Evolutionary conservation across 1,139 yeast species (phyloP).

Genomic region (Torulaspora globosa): DNA sequence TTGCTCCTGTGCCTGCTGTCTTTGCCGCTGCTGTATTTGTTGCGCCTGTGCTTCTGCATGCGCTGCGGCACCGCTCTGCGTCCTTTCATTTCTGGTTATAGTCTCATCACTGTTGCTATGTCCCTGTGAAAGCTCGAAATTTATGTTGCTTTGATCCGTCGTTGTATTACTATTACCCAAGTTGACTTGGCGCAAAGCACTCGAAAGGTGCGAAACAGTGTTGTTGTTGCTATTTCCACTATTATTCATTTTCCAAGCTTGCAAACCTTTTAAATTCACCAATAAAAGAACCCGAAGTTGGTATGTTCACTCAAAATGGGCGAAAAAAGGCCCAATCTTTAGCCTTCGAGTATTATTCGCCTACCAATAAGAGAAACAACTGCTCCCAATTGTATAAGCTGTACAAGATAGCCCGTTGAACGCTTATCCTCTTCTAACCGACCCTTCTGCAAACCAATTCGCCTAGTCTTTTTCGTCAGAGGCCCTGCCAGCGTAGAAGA

Average conservation of each 20-base stretch:
- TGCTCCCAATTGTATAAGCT: neutral
- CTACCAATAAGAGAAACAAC: neutral
- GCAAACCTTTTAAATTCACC: neutral
- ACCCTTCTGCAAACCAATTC: no score
- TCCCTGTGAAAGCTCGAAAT: constrained; percentile 20
- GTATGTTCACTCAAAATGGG: neutral
- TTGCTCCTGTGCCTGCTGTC: constrained; percentile 17
- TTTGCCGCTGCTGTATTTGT: constrained; percentile 16
- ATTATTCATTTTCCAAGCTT: constrained; percentile 5
- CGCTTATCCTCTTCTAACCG: neutral
- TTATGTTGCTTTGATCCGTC: constrained; percentile 28
- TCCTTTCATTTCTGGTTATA: constrained; percentile 15
- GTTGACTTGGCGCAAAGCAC: constrained; percentile 35
- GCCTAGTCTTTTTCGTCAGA: neutral
- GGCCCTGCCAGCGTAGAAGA: neutral
- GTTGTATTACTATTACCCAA: constrained; percentile 29
- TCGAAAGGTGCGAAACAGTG: constrained; percentile 32
- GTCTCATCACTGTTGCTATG: constrained; percentile 11
- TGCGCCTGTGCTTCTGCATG: constrained; percentile 9
- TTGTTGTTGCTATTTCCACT: constrained; percentile 10
- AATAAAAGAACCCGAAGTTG: neutral
- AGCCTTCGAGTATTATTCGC: neutral
- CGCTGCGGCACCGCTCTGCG: constrained; percentile 12
- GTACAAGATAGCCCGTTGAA: neutral
- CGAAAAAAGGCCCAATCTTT: neutral